A percentile compares a stretch with the other conserved stretches of the same genome.
Evolutionary conservation across 2,329 filamentous ascomycete species (phyloP).

Genomic region (Fusarium denticulatum): DNA sequence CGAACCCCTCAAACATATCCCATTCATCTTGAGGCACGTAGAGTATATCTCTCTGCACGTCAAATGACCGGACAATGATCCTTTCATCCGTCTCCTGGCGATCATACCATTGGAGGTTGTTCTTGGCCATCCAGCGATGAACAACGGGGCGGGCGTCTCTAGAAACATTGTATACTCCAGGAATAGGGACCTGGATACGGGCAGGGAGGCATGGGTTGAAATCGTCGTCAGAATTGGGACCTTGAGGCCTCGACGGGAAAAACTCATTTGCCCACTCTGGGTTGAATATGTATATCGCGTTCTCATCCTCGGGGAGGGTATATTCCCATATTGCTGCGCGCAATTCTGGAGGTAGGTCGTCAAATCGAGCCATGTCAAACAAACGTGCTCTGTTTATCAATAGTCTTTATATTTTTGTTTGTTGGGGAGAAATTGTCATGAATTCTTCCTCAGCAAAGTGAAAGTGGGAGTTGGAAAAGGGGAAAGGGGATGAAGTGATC

Average conservation of each 20-base stretch:
- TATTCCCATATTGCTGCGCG: not conserved
- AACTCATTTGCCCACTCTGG: not conserved
- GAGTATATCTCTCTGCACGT: not conserved
- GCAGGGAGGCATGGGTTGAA: not conserved
- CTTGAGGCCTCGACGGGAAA: not conserved
- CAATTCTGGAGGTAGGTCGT: not conserved
- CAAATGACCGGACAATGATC: not conserved
- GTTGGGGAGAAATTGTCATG: not conserved
- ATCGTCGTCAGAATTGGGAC: accelerated
- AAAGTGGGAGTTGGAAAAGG: not conserved
- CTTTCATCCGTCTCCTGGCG: not conserved
- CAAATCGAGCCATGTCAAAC: not conserved
- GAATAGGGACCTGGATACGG: not conserved
- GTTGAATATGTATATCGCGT: not conserved
- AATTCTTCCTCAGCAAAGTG: not conserved
- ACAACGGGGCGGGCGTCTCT: not conserved
- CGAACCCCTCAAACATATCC: not conserved
- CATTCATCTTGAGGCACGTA: not conserved
- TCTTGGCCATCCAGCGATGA: not conserved
- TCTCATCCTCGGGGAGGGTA: not conserved
- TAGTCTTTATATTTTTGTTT: not conserved
- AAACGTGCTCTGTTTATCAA: not conserved
- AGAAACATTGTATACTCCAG: not conserved
- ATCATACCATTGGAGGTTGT: not conserved
- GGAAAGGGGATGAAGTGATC: not conserved